Percentiles rank a stretch among this genome's conserved stretches.
Evolutionary conservation across 768 basidiomycete species (phyloP).

Genomic region (Psilocybe subaeruginosa): DNA sequence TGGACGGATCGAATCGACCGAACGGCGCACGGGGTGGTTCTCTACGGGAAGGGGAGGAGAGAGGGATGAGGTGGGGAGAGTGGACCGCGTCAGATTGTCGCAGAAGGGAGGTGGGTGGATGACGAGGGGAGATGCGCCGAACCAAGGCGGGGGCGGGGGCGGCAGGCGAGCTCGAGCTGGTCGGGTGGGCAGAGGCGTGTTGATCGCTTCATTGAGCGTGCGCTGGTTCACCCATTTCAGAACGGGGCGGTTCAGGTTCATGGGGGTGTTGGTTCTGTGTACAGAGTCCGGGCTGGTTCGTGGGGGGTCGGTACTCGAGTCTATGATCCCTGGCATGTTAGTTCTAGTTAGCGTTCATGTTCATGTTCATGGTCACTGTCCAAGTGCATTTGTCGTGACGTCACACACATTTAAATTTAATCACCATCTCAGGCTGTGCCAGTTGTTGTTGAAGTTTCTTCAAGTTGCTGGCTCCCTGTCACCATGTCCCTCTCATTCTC

Average conservation of each 20-base stretch:
- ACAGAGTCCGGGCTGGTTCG: not conserved
- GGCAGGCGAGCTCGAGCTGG: conserved; percentile 49
- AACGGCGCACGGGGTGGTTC: conserved; percentile 3
- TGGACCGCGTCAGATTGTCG: conserved; percentile 57
- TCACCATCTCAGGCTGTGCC: conserved; percentile 7
- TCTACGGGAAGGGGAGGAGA: conserved; percentile 39
- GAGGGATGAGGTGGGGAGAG: conserved; percentile 65
- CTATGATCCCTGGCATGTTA: conserved; percentile 17
- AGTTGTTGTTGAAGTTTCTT: conserved; percentile 1
- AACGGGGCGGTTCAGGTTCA: conserved; percentile 30
- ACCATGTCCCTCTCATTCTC: not conserved
- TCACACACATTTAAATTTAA: conserved; percentile 25
- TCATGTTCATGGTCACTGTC: too few species aligned
- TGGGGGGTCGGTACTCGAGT: conserved; percentile 8
- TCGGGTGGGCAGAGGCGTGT: conserved; percentile 41
- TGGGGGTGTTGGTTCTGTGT: not conserved
- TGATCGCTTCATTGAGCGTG: conserved; percentile 26
- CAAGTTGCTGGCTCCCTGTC: not conserved
- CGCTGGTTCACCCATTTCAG: conserved; percentile 47
- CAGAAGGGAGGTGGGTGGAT: conserved; percentile 54
- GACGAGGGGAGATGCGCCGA: conserved; percentile 33
- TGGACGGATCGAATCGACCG: conserved; percentile 23
- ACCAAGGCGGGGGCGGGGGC: conserved; percentile 18
- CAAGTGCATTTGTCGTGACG: conserved; percentile 27
- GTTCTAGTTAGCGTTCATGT: not conserved